These are phyloP conservation scores for Kodamaea fukazawae DNA, from an alignment of 805 yeast genomes.

Conservation along the genomic window DNA sequence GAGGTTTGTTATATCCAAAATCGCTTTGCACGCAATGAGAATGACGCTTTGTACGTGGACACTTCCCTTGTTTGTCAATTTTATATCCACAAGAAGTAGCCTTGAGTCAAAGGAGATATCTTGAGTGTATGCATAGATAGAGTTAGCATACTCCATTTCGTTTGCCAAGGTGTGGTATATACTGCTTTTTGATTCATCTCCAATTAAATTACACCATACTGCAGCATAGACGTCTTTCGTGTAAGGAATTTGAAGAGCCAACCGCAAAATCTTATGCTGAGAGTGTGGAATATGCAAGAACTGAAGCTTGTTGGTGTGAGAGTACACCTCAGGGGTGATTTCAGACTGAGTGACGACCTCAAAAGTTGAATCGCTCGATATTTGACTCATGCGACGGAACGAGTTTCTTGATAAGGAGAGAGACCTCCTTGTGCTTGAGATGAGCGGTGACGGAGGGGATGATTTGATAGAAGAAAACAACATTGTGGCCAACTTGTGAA, in stretches of 20 bases:
- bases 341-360: too few species aligned
- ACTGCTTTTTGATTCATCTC: slow-evolving; percentile 58
- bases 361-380: too few species aligned
- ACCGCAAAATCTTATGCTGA: slow-evolving; percentile 26
- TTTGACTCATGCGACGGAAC: too few species aligned
- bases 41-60: slow-evolving; percentile 34
- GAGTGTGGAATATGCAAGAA: slow-evolving; percentile 5
- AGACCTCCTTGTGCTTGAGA: background rate
- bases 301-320: background rate
- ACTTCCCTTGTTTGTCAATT: slow-evolving; percentile 47
- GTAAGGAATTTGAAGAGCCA: slow-evolving; percentile 41
- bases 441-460: background rate
- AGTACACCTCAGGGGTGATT: background rate
- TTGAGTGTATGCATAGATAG: slow-evolving; percentile 43
- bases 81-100: slow-evolving; percentile 49
- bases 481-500: slow-evolving; percentile 49
- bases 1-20: slow-evolving; percentile 12
- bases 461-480: slow-evolving; percentile 38
- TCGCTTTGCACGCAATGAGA: slow-evolving; percentile 29
- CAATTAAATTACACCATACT: slow-evolving; percentile 58
- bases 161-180: slow-evolving; percentile 40
- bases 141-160: slow-evolving; percentile 30
- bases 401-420: too few species aligned
- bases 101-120: slow-evolving; percentile 32
- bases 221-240: slow-evolving; percentile 25